Base-by-base conservation (phyloP, 148 eudicot genomes). In the Limonium bicolor region DNA sequence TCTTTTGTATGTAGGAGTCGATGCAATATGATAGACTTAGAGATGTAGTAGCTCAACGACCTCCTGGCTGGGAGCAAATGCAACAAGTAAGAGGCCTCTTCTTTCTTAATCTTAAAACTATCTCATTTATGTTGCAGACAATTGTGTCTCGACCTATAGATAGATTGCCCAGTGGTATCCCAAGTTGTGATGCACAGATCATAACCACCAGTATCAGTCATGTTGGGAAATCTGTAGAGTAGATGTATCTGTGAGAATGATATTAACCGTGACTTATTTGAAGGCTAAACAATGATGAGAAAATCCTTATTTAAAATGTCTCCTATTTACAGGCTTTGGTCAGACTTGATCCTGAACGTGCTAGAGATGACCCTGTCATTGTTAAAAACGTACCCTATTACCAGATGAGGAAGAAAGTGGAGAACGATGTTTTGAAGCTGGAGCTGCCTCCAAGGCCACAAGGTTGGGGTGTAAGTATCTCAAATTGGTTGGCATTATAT, bases 41-140 rank as follows among this genome's bases (percentile, higher is more conserved):
- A 22, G 80, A 82, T 61, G 68, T 53, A 29, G 94, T 87, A 19
- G 80, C 85, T 53, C 67, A 76, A 48, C 71, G 88, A 41, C 56
- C 68, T 50, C 94, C 96, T 38, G 96, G 94, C 25, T 87, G 94
- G 96, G 96, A 87, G 64, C 41, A 73, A 67, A 57, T 87, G 68
- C 94, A 87, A 64, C 68, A 87, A 61, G 96, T 82, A 68, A 53
- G 63, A 40, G n/a, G n/a, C n/a, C n/a, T n/a, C n/a, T n/a, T n/a
- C n/a, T n/a, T n/a, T n/a, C n/a, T n/a, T n/a, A n/a, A n/a, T n/a
- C n/a, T n/a, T n/a, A n/a, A n/a, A n/a, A n/a, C n/a, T n/a, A n/a
- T n/a, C n/a, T n/a, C n/a, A n/a, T n/a, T n/a, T n/a, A n/a, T n/a
- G n/a, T n/a, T n/a, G n/a, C n/a, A n/a, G n/a, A n/a, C n/a, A n/a